Evolutionary conservation across 2,329 filamentous ascomycete species (phyloP).

Genomic region (Neofusicoccum sp.): DNA sequence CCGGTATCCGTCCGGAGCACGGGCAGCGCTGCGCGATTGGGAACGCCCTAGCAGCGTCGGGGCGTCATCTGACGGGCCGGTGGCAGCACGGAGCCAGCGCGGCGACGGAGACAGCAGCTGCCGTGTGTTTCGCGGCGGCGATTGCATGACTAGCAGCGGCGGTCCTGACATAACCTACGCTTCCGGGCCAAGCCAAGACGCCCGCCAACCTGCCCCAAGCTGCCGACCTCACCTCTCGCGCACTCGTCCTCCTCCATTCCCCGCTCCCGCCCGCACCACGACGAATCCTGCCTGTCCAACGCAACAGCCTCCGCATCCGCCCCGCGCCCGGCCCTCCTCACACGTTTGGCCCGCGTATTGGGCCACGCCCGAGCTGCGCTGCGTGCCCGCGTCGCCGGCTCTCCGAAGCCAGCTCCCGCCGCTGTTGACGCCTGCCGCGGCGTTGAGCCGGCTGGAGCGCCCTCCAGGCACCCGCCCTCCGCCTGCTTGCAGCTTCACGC

Average conservation of each 20-base stretch:
- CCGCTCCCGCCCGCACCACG: neutral
- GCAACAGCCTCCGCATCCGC: neutral
- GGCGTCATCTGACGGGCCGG: constrained; percentile 9
- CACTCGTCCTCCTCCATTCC: constrained; percentile 6
- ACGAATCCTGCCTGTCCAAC: constrained; percentile 3
- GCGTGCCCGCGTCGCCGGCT: neutral
- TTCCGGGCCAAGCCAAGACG: constrained; percentile 17
- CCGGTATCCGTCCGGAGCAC: constrained; percentile 9
- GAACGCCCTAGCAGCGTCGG: constrained; percentile 3
- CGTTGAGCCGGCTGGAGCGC: neutral
- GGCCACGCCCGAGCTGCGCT: neutral
- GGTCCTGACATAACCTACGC: constrained; percentile 10
- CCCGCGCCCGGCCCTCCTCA: neutral
- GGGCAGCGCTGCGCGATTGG: constrained; percentile 12
- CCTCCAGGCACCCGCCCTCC: neutral
- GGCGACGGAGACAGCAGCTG: neutral
- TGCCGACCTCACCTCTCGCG: constrained; percentile 16
- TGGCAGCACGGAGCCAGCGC: neutral
- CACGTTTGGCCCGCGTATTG: constrained; percentile 14
- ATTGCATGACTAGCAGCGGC: neutral
- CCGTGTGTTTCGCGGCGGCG: neutral
- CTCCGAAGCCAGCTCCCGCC: constrained; percentile 4
- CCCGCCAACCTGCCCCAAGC: constrained; percentile 17
- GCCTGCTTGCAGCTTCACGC: constrained; percentile 1
- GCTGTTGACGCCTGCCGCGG: neutral